Base-by-base conservation (phyloP, 2,329 filamentous ascomycete genomes). In the Claviceps maximensis region DNA sequence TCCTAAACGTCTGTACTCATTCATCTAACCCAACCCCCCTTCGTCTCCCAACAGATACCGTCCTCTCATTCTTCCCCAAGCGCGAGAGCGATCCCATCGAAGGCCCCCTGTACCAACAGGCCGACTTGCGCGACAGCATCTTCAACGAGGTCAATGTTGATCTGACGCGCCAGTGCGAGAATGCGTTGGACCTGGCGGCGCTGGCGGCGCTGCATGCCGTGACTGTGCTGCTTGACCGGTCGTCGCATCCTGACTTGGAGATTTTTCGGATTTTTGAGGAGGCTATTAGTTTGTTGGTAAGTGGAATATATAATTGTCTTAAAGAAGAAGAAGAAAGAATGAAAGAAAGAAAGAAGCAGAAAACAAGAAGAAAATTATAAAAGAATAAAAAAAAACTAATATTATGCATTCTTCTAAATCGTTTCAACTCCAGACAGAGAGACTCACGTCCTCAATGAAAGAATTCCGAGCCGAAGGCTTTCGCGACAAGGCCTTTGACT, bases 101-200 rank as follows among this genome's bases (percentile, higher is more conserved):
- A 55, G 77, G 77, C 0, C 75, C 76, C 0, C 58, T 80, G 0
- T 80, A 78, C 49, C 75, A 79, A 46, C 77, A 83, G 58, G 79
- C 78, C 1, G 81, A 84, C 58, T 66, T 84, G 2, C 70, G 79
- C 4, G 80, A 81, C 56, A 82, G 78, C 56, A 75, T 84, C 27
- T 83, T 83, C 59, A 82, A 82, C 57, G 81, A 84, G 57, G 67
- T 84, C 12, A 84, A 84, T 50, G 80, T 81, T 0, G 81, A 84
- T 57, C 69, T 82, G 19, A 81, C 80, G 0, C 74, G 78, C 1
- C 74, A 78, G 8, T 84, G 80, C 50, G 78, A 82, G 50, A 83
- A 79, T 33, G 75, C 79, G 0, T 64, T 81, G 1, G 81, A 84
- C 51, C 72, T 84, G 4, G 81, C 80, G 2, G 80, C 79, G 0